Base-by-base conservation (phyloP, 1,139 yeast genomes). In the Candida anutae region DNA sequence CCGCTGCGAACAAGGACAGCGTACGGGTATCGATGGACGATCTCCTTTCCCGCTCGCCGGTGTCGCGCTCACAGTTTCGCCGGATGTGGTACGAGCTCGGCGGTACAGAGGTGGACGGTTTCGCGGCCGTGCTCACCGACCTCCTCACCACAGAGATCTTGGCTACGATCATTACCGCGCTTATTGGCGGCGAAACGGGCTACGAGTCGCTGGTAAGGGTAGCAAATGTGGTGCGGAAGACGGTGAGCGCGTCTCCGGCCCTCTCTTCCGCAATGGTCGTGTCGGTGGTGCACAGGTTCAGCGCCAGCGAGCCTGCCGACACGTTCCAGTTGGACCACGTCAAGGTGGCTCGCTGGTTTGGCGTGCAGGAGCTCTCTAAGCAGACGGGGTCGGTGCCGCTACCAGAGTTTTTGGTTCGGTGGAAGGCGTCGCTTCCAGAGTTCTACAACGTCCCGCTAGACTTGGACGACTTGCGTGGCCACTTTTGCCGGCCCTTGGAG, bases 341-440 rank as follows among this genome's bases (percentile, higher is more conserved):
- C 3, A 51, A 46, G 22, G 59, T 77, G 3, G 63, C 78, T 1
- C 46, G 48, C 28, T 79, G 84, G 79, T 72, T 68, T 44, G 93
- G 88, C 2, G 48, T 70, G 3, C 60, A 65, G 30, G 60, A 77
- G 0, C 55, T 83, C 19, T 28, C 56, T 46, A 38, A 53, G 43
- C 34, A 54, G 45, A 38, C 65, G 58, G 10, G 34, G 20, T 39
- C 58, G 6, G 39, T 55, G 13, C 40, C 50, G n/a, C 42, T 47
- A 2, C 65, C 65, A 27, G 82, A 74, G 35, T 73, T 77, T 39
- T 53, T 74, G 27, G 62, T 74, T 30, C 62, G 60, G 30, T 79
- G 94, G 84, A 74, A 75, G 40, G 58, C 75, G 1, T 58, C 68
- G 5, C 59, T 83, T 25, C 94, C 94, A 1, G 71, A 77, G 3